Conservation (phyloP, 2,329 filamentous ascomycete species). For the Tolypocladium album region DNA sequence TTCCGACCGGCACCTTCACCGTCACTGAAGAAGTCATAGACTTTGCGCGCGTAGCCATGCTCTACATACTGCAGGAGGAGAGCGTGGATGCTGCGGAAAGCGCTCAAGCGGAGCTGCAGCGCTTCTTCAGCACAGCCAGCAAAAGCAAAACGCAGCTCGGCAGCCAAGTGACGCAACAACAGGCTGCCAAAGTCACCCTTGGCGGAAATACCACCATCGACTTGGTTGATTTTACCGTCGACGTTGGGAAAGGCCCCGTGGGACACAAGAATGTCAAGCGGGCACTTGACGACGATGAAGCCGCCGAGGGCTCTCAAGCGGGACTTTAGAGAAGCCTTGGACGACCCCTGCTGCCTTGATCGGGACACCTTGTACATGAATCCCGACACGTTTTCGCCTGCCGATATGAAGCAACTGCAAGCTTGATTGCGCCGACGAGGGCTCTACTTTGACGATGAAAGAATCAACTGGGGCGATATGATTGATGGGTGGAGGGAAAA, state of each 20-base stretch:
- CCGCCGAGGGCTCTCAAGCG: not conserved
- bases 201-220: conserved; percentile 37
- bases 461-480: conserved; percentile 3
- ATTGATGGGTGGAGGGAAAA: conserved; percentile 7
- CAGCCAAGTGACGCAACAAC: conserved; percentile 23
- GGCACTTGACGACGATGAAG: not conserved
- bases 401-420: not conserved
- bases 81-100: conserved; percentile 36
- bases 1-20: conserved; percentile 22
- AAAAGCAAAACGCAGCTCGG: conserved; percentile 14
- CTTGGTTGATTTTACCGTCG: conserved; percentile 34
- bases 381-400: not conserved
- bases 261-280: conserved; percentile 15
- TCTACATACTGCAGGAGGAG: conserved; percentile 50
- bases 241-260: conserved; percentile 20
- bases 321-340: not conserved
- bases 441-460: conserved; percentile 2
- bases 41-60: conserved; percentile 51
- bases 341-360: not conserved
- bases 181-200: conserved; percentile 30
- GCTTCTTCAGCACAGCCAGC: conserved; percentile 36
- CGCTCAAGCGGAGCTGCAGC: conserved; percentile 44
- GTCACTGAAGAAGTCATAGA: conserved; percentile 48
- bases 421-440: conserved; percentile 6
- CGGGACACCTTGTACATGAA: not conserved